A percentile compares a stretch with the other conserved stretches of the same genome.
Conservation (phyloP, 2,329 filamentous ascomycete genomes). For the Fragosphaeria purpurea region DNA sequence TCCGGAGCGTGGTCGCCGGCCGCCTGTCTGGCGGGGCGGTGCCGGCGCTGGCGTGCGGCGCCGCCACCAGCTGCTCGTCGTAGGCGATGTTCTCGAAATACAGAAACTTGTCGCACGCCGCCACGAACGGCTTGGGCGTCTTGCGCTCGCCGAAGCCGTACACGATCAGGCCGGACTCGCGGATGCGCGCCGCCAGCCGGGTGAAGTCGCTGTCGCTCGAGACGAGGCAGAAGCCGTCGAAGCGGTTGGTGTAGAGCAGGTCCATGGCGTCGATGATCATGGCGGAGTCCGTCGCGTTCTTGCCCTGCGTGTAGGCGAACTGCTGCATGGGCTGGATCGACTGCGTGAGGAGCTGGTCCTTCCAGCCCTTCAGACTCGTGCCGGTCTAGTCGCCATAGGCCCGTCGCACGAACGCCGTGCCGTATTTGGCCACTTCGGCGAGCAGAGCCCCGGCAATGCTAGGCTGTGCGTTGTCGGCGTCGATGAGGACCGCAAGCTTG, state of each 20-base stretch:
- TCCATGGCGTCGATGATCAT: slow-evolving; percentile 31
- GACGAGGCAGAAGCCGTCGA: slow-evolving; percentile 24
- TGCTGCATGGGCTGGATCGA: slow-evolving; percentile 27
- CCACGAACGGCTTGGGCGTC: slow-evolving; percentile 22
- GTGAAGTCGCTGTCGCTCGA: slow-evolving; percentile 28
- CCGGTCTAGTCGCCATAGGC: slow-evolving; percentile 27
- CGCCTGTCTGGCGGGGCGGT: too few relatives aligned
- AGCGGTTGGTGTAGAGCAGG: slow-evolving; percentile 22
- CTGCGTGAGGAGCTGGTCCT: slow-evolving; percentile 19
- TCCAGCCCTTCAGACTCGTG: slow-evolving; percentile 19
- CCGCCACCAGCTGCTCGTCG: background rate
- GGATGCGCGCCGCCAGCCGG: slow-evolving; percentile 23
- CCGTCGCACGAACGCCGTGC: slow-evolving; percentile 20
- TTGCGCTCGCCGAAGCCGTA: slow-evolving; percentile 25
- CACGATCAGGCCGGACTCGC: slow-evolving; percentile 22
- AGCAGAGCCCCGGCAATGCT: slow-evolving; percentile 15
- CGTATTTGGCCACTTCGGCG: slow-evolving; percentile 24
- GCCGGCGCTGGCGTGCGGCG: too few relatives aligned
- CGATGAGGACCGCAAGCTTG: slow-evolving; percentile 25
- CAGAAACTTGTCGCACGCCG: slow-evolving; percentile 24
- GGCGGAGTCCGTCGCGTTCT: slow-evolving; percentile 25
- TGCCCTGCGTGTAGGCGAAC: slow-evolving; percentile 25
- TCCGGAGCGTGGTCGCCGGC: background rate
- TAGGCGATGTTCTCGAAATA: slow-evolving; percentile 16
- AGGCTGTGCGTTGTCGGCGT: slow-evolving; percentile 22